Conservation (phyloP, 1,284 basidiomycete species). For the Tilletia horrida region DNA sequence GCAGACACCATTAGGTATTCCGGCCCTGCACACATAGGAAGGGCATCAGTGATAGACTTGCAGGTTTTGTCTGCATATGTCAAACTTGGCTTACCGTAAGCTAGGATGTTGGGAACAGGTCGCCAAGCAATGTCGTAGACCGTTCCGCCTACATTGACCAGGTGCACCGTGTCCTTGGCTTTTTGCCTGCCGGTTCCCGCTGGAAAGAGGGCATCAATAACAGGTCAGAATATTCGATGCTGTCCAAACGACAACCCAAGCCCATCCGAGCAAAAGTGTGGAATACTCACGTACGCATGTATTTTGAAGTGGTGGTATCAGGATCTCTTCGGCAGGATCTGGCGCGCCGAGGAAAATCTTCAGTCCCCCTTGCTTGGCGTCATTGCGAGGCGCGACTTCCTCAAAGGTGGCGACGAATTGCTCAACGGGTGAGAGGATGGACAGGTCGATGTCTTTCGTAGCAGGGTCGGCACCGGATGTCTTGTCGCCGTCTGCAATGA, state of each 20-base stretch:
- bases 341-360: not conserved
- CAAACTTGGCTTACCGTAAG: slow-evolving; percentile 6
- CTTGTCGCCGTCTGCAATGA: too few relatives aligned
- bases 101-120: slow-evolving; percentile 2
- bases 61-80: not conserved
- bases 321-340: not conserved
- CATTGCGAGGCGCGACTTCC: slow-evolving; percentile 3
- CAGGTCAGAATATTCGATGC: not conserved
- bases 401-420: not conserved
- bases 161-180: not conserved
- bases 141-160: not conserved
- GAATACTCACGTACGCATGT: not conserved
- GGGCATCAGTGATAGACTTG: too few relatives aligned
- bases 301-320: not conserved
- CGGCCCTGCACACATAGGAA: not conserved
- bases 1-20: slow-evolving; percentile 1
- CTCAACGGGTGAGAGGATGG: not conserved
- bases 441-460: not conserved
- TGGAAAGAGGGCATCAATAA: not conserved
- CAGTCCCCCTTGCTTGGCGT: not conserved
- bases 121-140: slow-evolving; percentile 14
- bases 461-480: too few relatives aligned
- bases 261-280: not conserved
- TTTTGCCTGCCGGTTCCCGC: not conserved
- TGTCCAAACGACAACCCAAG: not conserved